Conservation (phyloP, 2,329 filamentous ascomycete species). For the Phialophora macrospora region DNA sequence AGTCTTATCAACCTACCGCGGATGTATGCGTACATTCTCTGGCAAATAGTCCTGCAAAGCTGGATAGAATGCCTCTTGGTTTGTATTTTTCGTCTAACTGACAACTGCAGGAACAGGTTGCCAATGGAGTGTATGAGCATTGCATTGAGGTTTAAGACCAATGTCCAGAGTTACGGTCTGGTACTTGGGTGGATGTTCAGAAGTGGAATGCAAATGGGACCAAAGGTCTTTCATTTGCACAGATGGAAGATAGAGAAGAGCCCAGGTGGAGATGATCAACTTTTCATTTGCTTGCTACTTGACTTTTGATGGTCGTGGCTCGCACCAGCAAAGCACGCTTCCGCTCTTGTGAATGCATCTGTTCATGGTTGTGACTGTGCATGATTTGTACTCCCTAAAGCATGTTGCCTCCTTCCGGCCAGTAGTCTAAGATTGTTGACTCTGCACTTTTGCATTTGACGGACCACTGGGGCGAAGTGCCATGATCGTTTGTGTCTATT, state of each 20-base stretch:
- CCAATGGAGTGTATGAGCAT: not conserved
- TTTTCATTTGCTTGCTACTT: constrained; percentile 33
- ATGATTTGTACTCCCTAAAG: constrained; percentile 11
- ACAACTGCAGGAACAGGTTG: not conserved
- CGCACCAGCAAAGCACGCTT: constrained; percentile 18
- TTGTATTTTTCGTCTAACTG: not conserved
- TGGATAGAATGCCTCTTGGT: not conserved
- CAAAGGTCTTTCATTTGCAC: not conserved
- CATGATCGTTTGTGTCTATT: constrained; percentile 35
- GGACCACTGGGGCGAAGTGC: constrained; percentile 5
- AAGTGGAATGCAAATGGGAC: not conserved
- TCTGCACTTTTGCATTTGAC: constrained; percentile 2
- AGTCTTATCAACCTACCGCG: not conserved
- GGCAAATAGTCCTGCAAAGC: not conserved
- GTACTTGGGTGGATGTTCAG: not conserved
- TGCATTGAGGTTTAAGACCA: not conserved
- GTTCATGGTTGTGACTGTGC: constrained; percentile 9
- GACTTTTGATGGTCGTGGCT: constrained; percentile 19
- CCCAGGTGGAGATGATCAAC: constrained; percentile 24
- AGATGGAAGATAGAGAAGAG: not conserved
- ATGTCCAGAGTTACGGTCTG: not conserved
- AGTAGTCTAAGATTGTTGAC: constrained; percentile 1
- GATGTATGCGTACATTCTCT: not conserved
- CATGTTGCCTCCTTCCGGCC: constrained; percentile 12
- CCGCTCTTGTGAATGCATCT: constrained; percentile 22